Evolutionary conservation across 2,329 filamentous ascomycete species (phyloP), one percentile per base, ranked within the genome.

Genomic region (Ophiostoma piceae): DNA sequence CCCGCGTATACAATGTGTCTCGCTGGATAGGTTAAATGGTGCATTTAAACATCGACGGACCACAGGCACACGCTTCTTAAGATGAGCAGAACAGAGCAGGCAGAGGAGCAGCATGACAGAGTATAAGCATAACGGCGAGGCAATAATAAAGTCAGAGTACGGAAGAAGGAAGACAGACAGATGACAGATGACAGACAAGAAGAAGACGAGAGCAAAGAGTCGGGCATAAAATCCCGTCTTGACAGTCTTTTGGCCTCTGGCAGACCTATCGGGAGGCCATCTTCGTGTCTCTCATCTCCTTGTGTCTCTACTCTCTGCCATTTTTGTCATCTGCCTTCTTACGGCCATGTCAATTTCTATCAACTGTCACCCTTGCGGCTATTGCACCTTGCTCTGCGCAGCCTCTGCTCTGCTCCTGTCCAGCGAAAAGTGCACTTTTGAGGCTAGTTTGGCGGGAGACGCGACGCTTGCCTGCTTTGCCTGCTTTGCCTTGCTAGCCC

Each of bases 361-460:
- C n/a, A n/a, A n/a, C 26, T 29, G 26, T 2, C 26, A 29, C 12
- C 12, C 29, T 64, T 12, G 12, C 57, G 4, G 16, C 14, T 64
- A 22, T 35, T 35, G 12, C 26, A 29, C 3, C 57, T 64, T 14
- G 2, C 26, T 64, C 22, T 26, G 9, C 54, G 19, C n/a, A 26
- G 54, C 8, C 22, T 60, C 54, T 60, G 22, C 43, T 47, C 26
- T 29, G 26, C 26, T 47, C 11, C 12, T 14, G 39, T 12, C n/a
- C n/a, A 22, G 22, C 51, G 12, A 57, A 57, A 57, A 57, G 51
- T 57, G 51, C 51, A 57, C n/a, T 57, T 57, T 57, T 57, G n/a
- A n/a, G 47, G 51, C n/a, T 29, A 57, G 51, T 12, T 57, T 57
- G 51, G 9, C 51, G 51, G 22, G 51, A 57, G 51, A 57, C 51